Base-by-base conservation (phyloP, 345 rosid species). In the Hibiscus mutabilis region DNA sequence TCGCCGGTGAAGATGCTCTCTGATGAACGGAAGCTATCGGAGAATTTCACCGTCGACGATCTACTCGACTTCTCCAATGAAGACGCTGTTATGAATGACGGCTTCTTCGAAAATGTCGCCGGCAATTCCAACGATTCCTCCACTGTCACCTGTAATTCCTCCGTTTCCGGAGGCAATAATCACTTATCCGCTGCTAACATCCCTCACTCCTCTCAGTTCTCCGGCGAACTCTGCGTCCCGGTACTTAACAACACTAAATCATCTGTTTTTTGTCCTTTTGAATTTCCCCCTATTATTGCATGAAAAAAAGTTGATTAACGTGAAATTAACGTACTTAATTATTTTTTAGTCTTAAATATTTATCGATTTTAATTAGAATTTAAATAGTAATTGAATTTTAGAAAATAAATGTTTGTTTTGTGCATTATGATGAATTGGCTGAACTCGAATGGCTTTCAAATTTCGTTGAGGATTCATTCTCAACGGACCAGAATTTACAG, bases 381-480 rank as follows among this genome's bases (percentile, higher is more conserved):
- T 22, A 11, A 57, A 57, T n/a, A n/a, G n/a, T 12, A 21, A 56
- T 11, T 9, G 13, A 21, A 56, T 56, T 56, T 14, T 5, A 18
- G 21, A 22, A 52, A 73, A 31, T 8, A 5, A 18, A 25, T 10
- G n/a, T 22, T 19, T 56, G 21, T 5, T 60, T 22, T 60, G 46
- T 74, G 47, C 85, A 89, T 92, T 83, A 75, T 15, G 96, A 87
- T 25, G 96, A 89, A 46, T 27, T 86, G 89, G 89, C 87, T 11
- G 90, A 89, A 82, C 86, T 89, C 9, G 96, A 89, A 75, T 89
- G 96, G 96, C 89, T 89, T 0, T 89, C 96, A 15, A 86, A 86
- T 82, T 89, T 89, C 61, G 89, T 89, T 64, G 92, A 89, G 21
- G 92, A 89, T 71, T 89, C 96, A 0, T 89, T 87, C 82, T 78